Evolutionary conservation across 192 early-diverging fungal genomes (phyloP).

Genomic region (Rhizophagus prolifer): DNA sequence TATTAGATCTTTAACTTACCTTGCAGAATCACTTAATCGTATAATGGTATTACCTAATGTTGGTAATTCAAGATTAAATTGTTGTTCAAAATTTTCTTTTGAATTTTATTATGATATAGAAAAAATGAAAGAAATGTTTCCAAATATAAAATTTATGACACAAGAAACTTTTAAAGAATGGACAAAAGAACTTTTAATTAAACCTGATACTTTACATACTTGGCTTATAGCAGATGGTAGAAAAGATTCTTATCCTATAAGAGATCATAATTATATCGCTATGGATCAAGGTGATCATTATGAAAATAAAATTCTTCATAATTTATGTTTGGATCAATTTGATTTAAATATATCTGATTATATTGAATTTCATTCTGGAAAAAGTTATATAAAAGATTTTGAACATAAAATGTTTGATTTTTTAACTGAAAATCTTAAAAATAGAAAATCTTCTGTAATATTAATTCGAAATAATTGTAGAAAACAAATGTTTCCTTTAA

Average conservation of each 20-base stretch:
- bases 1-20: neutral
- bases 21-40: neutral
- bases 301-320: neutral
- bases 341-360: constrained; percentile 5
- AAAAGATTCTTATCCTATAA: neutral
- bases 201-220: neutral
- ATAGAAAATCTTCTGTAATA: neutral
- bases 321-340: neutral
- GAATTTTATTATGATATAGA: constrained; percentile 19
- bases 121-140: neutral
- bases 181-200: constrained; percentile 1
- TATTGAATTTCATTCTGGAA: constrained; percentile 11
- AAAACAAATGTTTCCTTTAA: neutral
- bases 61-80: neutral
- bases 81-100: neutral
- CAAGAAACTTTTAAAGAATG: constrained; percentile 2
- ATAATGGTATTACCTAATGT: neutral
- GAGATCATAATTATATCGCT: neutral
- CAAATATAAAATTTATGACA: neutral
- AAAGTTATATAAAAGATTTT: too few species aligned
- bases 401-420: neutral
- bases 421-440: neutral
- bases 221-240: neutral
- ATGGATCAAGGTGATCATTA: neutral
- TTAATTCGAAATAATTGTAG: neutral